Base-by-base conservation (phyloP, 306 rosid species). In the Malus orientalis region DNA sequence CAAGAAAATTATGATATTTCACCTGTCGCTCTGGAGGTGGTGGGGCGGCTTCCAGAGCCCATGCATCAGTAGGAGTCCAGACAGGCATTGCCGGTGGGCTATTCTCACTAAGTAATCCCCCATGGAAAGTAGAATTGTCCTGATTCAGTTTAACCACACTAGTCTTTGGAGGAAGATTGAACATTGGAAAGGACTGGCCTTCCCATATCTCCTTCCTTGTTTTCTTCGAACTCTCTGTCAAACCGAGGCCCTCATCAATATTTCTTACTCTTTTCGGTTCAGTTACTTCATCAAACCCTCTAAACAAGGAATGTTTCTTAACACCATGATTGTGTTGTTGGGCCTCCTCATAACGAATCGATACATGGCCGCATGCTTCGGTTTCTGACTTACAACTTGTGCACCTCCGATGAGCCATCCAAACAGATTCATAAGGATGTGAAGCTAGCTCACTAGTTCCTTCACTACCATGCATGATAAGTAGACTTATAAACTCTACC, bases 391-490 rank as follows among this genome's bases (percentile, higher is more conserved):
- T 88, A 61, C 72, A 83, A 77, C 76, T 73, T 65, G 85, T 23
- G 36, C 79, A 78, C 87, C 38, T 78, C 96, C 92, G 89, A 76
- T 86, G 96, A 89, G 87, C 63, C 96, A 92, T 88, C 96, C 96
- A 95, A 62, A 13, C 81, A 55, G 91, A 87, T 61, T 74, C 84
- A 70, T 58, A 74, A 70, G 86, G 81, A 36, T 65, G 78, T 73
- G 69, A 61, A 70, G 89, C 55, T 74, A 71, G 78, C 78, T 83
- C 81, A 71, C 54, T 74, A 65, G 67, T 75, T 70, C 79, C 85
- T 57, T 79, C 90, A 47, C 71, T 70, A 59, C 72, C 87, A 60
- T 57, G 68, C 93, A 87, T 93, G 81, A 67, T 74, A 67, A 58
- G 33, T 23, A 40, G 7, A 74, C 12, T 18, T 59, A 58, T 20